Evolutionary conservation across 305 asterid species (phyloP), one percentile per base, ranked within the genome.

Genomic region (Fraxinus nigra): DNA sequence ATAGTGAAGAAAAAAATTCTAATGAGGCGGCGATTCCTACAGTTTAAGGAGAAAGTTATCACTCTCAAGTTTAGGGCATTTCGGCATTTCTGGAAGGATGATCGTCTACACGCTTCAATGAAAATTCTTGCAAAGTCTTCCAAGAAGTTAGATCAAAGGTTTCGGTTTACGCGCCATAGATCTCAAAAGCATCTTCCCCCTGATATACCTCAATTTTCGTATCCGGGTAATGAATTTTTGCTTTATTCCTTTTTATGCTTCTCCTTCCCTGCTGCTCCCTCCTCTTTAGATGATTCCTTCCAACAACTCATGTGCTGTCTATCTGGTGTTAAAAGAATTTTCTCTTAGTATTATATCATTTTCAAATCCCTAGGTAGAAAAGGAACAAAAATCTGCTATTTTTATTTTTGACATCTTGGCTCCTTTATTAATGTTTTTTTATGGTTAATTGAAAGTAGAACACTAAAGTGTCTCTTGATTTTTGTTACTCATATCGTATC

Each of bases 11-110:
- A 92, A 79, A 88, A 80, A 82, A 88, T 90, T 86, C 67, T 80
- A 8, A 86, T 46, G 87, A 95, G 91, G 87, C 87, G 89, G 85
- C 80, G 84, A 81, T 86, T 86, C 26, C 86, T 87, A 80, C 88
- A 76, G 80, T 92, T 93, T 34, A 92, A 91, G 87, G 98, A 95
- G 87, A 93, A 90, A 87, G 86, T 91, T 79, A 74, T 92, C 61
- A 80, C 92, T 65, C 91, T 97, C 37, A 97, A 90, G 90, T 97
- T 89, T 82, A 90, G 89, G 90, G 89, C 88, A 75, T 90, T 90
- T 85, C 97, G 85, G 85, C 97, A 93, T 89, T 87, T 91, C 83
- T 97, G 98, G 98, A 93, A 89, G 92, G 90, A 92, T 85, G 98
- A 95, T 32, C 92, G 89, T 26, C 81, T 87, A 78, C 88, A 89